Evolutionary conservation across 2,329 filamentous ascomycete species (phyloP).

Genomic region (Talaromyces sp.): DNA sequence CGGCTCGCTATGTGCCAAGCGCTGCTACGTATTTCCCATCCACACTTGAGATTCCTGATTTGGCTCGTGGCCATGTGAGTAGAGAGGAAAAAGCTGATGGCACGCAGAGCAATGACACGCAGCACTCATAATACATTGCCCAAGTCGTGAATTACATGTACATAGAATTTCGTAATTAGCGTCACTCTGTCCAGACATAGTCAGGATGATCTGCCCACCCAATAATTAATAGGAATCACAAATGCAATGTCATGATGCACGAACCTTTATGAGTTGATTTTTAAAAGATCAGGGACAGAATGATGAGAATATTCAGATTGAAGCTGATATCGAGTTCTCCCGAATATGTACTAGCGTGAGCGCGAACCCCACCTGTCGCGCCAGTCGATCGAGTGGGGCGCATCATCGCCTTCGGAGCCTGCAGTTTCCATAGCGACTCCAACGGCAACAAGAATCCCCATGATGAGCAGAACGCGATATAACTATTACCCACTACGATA

Average conservation of each 20-base stretch:
- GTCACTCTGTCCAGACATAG: background rate
- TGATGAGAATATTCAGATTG: too few relatives aligned
- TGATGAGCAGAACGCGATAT: background rate
- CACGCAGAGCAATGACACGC: background rate
- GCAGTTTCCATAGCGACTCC: background rate
- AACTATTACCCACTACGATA: background rate
- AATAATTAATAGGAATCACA: too few relatives aligned
- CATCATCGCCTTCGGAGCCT: background rate
- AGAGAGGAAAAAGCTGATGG: background rate
- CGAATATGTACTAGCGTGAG: background rate
- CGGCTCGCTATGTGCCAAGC: background rate
- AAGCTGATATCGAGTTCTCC: background rate
- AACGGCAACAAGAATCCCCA: background rate
- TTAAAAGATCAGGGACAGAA: background rate
- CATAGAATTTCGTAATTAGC: background rate
- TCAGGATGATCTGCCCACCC: background rate
- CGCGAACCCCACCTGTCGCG: background rate
- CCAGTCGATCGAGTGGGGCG: background rate
- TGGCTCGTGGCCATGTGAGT: background rate
- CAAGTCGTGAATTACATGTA: background rate
- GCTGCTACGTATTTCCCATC: background rate
- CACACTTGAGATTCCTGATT: background rate
- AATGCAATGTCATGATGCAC: too few relatives aligned
- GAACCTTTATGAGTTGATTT: background rate
- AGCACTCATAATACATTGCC: background rate